Base-by-base conservation (phyloP, 2,329 filamentous ascomycete species). In the Fusarium piperis region DNA sequence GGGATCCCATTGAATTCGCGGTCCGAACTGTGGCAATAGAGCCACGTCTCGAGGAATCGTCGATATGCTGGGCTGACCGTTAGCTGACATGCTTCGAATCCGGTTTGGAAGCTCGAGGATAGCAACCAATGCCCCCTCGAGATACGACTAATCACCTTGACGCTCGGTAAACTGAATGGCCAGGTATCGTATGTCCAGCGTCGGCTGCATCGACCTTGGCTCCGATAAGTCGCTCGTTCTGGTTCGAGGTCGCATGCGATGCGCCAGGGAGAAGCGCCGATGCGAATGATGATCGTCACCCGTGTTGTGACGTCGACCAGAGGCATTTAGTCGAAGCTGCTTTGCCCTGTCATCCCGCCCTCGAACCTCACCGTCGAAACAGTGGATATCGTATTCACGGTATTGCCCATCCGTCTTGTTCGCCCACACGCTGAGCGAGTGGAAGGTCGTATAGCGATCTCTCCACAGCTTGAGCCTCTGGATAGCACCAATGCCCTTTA, bases 401-500 rank as follows among this genome's bases (percentile, higher is more conserved):
- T 85, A 85, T 16, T 81, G 80, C 7, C 83, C 79, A 53, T 85
- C 83, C 9, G 78, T 79, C 59, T 84, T 83, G 68, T 86, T 86
- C 33, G 85, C 85, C 61, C 84, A 83, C 18, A 87, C 77, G 10
- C 84, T 85, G 33, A 87, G 66, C 28, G 82, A 85, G 73, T 88
- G 85, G 46, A 82, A 83, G 4, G 82, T 83, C 13, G 83, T 84
- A 61, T 85, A 83, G 52, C 82, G 80, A 70, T 87, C 86, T 59
- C 81, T 81, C 86, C 86, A 88, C 28, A 87, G 78, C 77, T 87
- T 87, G 68, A 87, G 80, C 58, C 86, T 79, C 76, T 87, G 86
- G 44, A 87, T 86, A 2, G 85, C 84, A 1, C 84, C 85, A 60
- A 88, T 81, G 20, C 86, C 86, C 62, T 83, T 83, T 13, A 87